Percentiles rank a stretch among this genome's conserved stretches.
These are phyloP conservation scores for Globisporangium irregulare DNA, from an alignment of 352 stramenopile species.

Conservation along the genomic window DNA sequence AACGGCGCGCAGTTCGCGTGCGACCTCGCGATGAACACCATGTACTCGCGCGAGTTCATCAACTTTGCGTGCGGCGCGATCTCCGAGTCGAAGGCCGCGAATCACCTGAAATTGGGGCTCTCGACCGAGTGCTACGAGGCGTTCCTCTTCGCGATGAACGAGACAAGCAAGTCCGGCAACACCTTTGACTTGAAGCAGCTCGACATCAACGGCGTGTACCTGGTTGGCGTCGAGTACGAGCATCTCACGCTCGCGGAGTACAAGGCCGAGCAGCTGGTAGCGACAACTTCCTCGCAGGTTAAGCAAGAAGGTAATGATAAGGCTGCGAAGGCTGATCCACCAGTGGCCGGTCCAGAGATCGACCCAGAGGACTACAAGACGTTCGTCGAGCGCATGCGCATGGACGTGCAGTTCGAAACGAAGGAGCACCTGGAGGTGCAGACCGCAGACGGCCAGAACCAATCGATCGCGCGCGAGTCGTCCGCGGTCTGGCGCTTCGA, in stretches of 20 bases:
- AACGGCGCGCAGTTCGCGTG: constrained; percentile 47
- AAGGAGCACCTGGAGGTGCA: constrained; percentile 42
- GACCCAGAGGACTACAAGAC: constrained; percentile 25
- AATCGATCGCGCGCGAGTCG: constrained; percentile 31
- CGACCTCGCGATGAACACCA: constrained; percentile 44
- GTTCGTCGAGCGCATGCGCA: constrained; percentile 36
- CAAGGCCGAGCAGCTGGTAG: constrained; percentile 39
- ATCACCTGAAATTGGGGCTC: constrained; percentile 21
- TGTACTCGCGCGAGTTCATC: constrained; percentile 56
- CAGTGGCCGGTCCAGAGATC: constrained; percentile 16
- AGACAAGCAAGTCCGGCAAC: constrained; percentile 47
- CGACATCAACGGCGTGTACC: constrained; percentile 49
- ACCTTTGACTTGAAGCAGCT: constrained; percentile 44
- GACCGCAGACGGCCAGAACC: constrained; percentile 23
- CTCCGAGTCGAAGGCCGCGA: constrained; percentile 28
- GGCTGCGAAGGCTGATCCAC: constrained; percentile 8
- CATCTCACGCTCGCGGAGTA: constrained; percentile 41
- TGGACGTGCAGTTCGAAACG: constrained; percentile 39
- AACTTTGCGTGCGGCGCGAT: constrained; percentile 43
- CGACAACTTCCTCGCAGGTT: background rate
- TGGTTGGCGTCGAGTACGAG: constrained; percentile 44
- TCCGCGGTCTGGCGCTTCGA: constrained; percentile 48
- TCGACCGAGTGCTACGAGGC: constrained; percentile 47
- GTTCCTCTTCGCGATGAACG: constrained; percentile 51
- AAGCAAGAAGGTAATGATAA: constrained; percentile 12